Percentiles rank a stretch among this genome's conserved stretches.
Conservation (phyloP, 192 early-diverging fungal species). For the Funneliformis mosseae region DNA sequence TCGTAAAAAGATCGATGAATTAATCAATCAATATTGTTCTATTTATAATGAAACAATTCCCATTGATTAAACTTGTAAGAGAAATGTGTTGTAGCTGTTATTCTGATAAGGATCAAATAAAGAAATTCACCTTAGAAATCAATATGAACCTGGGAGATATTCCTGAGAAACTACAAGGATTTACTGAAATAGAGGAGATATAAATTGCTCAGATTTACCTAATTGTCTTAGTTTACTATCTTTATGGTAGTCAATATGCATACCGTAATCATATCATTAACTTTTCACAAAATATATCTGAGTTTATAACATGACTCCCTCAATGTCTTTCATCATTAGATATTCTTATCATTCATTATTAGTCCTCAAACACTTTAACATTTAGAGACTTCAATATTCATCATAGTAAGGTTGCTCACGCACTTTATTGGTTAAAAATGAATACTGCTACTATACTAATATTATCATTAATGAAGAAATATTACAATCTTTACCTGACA, state of each 20-base stretch:
- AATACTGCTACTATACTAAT: too few relatives aligned
- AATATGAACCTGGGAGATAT: neutral
- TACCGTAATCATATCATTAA: neutral
- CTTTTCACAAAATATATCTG: neutral
- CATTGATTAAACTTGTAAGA: neutral
- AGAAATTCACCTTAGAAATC: neutral
- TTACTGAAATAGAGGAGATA: neutral
- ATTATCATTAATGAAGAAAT: neutral
- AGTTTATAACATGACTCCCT: neutral
- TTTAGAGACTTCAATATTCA: too few relatives aligned
- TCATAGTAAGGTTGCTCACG: too few relatives aligned
- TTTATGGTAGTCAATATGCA: neutral
- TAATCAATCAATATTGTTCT: too few relatives aligned
- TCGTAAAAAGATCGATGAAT: too few relatives aligned
- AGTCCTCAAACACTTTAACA: too few relatives aligned
- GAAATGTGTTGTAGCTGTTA: neutral
- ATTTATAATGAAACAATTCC: neutral
- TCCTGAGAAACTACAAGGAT: neutral
- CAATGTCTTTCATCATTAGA: neutral
- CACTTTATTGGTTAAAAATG: too few relatives aligned
- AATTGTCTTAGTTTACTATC: neutral
- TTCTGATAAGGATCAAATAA: neutral
- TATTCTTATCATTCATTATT: neutral
- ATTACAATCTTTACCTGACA: conserved; percentile 3
- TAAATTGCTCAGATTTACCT: neutral